These are phyloP conservation scores for Lactarius pseudohatsudake DNA, from an alignment of 768 basidiomycete genomes.

Conservation along the genomic window DNA sequence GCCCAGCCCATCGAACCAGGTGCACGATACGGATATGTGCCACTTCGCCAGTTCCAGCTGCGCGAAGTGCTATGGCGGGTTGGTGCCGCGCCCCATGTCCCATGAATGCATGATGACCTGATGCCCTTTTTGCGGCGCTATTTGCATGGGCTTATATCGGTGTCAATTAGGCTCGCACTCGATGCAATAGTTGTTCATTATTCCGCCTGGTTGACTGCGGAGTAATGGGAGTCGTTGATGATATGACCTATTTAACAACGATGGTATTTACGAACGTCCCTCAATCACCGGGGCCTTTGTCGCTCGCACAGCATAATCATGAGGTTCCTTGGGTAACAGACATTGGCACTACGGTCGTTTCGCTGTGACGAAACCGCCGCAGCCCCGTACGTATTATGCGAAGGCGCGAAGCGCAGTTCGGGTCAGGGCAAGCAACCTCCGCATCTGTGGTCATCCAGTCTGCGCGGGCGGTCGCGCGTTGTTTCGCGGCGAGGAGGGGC, in stretches of 20 bases:
- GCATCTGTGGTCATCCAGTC: constrained; percentile 62
- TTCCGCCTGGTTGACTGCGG: background rate
- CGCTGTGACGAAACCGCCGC: constrained; percentile 54
- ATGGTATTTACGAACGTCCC: background rate
- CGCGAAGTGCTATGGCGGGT: no score
- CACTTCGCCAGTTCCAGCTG: no score
- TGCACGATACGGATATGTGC: no score
- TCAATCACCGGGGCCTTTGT: background rate
- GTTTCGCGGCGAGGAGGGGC: constrained; percentile 67
- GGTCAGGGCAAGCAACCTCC: constrained; percentile 67
- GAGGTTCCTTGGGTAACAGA: background rate
- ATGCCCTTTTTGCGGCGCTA: no score
- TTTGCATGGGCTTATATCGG: no score
- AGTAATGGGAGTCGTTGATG: background rate
- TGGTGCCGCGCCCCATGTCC: no score
- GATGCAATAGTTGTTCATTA: no score
- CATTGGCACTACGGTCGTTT: constrained; percentile 52
- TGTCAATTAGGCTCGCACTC: no score
- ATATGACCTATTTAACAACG: background rate
- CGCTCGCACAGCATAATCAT: background rate
- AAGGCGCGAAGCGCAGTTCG: constrained; percentile 57
- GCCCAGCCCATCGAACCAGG: no score
- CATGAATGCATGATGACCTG: no score
- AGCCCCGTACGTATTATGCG: constrained; percentile 50
- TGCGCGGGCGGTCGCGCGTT: constrained; percentile 43